Conservation (phyloP, 2,329 filamentous ascomycete species). For the Blumeriella jaapii region DNA sequence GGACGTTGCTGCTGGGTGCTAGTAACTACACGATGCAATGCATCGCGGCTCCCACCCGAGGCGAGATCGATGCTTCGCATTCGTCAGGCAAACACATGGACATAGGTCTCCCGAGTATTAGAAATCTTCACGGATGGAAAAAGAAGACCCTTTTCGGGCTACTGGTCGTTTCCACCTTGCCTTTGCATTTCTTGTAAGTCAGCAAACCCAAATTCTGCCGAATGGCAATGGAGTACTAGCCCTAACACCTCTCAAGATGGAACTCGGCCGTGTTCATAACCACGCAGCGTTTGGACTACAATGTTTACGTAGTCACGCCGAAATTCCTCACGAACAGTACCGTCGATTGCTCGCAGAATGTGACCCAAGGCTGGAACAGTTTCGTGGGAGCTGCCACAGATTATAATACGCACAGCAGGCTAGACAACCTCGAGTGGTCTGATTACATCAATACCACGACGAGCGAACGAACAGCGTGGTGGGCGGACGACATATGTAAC, state of each 20-base stretch:
- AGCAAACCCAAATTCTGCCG: no score
- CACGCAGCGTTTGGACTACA: constrained; percentile 14
- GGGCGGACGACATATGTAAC: constrained; percentile 6
- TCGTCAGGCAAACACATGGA: constrained; percentile 30
- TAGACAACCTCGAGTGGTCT: neutral
- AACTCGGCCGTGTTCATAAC: constrained; percentile 19
- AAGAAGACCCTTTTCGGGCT: constrained; percentile 13
- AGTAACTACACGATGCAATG: constrained; percentile 38
- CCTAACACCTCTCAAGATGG: constrained; percentile 5
- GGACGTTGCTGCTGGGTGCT: constrained; percentile 34
- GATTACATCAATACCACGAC: neutral
- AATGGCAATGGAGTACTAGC: neutral
- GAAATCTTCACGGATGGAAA: constrained; percentile 27
- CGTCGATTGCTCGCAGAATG: constrained; percentile 10
- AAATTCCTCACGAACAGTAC: constrained; percentile 7
- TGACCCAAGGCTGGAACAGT: neutral
- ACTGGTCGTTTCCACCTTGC: constrained; percentile 14
- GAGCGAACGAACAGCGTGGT: no score
- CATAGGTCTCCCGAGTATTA: constrained; percentile 33
- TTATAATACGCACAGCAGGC: neutral
- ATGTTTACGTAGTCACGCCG: constrained; percentile 14
- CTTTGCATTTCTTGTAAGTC: constrained; percentile 22
- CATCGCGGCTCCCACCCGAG: constrained; percentile 37
- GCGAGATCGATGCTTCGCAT: constrained; percentile 39
- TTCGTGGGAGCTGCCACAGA: neutral